phyloP scores from a whole-genome alignment of 1,139 yeast genomes.

The Kluyveromyces marxianus region DNA sequence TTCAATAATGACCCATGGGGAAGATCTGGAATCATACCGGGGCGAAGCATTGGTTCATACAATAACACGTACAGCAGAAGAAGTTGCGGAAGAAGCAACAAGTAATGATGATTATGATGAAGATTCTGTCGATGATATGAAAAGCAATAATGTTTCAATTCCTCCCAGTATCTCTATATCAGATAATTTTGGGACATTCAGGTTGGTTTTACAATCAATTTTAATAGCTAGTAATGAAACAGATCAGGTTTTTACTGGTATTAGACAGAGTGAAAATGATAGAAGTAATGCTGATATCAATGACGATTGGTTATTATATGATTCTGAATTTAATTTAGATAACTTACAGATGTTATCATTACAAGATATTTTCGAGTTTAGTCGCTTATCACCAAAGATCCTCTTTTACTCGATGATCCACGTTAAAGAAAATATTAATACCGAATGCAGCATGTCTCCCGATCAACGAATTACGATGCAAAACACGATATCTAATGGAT shows the following conservation, averaged over 20 bases:
- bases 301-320: slow-evolving; percentile 37
- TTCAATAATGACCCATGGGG: slow-evolving; percentile 15
- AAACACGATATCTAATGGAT: not conserved
- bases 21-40: slow-evolving; percentile 15
- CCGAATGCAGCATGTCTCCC: not conserved
- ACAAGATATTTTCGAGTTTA: slow-evolving; percentile 29
- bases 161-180: slow-evolving; percentile 28
- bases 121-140: slow-evolving; percentile 1
- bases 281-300: slow-evolving; percentile 25
- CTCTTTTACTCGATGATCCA: slow-evolving; percentile 32
- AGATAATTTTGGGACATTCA: slow-evolving; percentile 25
- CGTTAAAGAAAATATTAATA: not conserved
- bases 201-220: slow-evolving; percentile 28
- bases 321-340: slow-evolving; percentile 31
- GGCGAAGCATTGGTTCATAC: slow-evolving; percentile 19
- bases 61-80: slow-evolving; percentile 11
- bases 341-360: slow-evolving; percentile 32
- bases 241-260: slow-evolving; percentile 26
- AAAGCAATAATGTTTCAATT: slow-evolving; percentile 14
- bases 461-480: not conserved
- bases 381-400: slow-evolving; percentile 28
- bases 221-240: slow-evolving; percentile 21
- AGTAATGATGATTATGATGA: not conserved
- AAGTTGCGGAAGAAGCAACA: slow-evolving; percentile 4
- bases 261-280: slow-evolving; percentile 28